These are phyloP conservation scores for Fusarium chuoi DNA, from an alignment of 2,329 filamentous ascomycete species.

Conservation along the genomic window DNA sequence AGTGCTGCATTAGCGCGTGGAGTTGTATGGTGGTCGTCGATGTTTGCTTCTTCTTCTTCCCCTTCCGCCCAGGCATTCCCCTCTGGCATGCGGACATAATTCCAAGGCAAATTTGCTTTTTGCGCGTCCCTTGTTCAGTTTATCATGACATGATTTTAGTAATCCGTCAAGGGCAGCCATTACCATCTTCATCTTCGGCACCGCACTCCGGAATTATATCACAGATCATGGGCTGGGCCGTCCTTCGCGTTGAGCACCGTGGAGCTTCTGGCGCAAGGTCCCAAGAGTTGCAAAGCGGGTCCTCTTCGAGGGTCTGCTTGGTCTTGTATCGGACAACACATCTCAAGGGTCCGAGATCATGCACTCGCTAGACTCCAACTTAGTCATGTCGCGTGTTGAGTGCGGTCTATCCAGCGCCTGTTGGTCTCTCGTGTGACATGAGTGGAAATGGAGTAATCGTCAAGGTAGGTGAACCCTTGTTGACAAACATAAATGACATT, in stretches of 20 bases:
- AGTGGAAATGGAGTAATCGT: conserved; percentile 30
- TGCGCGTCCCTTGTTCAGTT: neutral
- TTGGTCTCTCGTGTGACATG: conserved; percentile 10
- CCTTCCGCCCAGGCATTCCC: conserved; percentile 7
- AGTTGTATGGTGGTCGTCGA: conserved; percentile 9
- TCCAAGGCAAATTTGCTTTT: conserved; percentile 5
- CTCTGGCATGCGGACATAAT: conserved; percentile 1
- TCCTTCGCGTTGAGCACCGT: neutral
- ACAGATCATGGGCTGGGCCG: conserved; percentile 7
- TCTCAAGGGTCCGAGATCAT: conserved; percentile 3
- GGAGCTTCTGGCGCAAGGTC: neutral
- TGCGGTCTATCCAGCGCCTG: conserved; percentile 22
- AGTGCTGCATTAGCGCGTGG: conserved; percentile 27
- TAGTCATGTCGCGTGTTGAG: conserved; percentile 8
- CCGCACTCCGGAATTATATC: conserved; percentile 23
- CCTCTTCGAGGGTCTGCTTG: conserved; percentile 1
- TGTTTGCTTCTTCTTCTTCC: conserved; percentile 36
- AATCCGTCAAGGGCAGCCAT: neutral
- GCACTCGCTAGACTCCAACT: conserved; percentile 5
- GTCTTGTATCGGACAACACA: conserved; percentile 6
- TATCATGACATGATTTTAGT: conserved; percentile 5
- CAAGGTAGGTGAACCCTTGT: conserved; percentile 8
- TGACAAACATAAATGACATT: neutral
- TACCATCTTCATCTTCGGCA: conserved; percentile 14
- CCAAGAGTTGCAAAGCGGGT: neutral